Base-by-base conservation (phyloP, 2,329 filamentous ascomycete genomes). In the Scytalidium lignicola region DNA sequence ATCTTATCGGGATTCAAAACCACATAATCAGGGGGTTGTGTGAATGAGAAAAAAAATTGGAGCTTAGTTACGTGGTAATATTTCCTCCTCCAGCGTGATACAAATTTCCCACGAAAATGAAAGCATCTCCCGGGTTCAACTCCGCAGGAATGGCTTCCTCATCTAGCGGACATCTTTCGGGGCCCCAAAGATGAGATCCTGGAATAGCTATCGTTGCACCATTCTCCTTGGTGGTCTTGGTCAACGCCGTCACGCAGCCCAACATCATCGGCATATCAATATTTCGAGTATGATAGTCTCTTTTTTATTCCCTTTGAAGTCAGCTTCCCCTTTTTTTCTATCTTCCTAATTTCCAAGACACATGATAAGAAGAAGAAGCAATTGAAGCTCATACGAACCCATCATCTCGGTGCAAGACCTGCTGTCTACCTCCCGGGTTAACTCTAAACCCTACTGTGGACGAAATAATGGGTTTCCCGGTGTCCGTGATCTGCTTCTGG, bases 21-120 rank as follows among this genome's bases (percentile, higher is more conserved):
- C n/a, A n/a, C n/a, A 26, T 26, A 26, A 26, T 26, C 23, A 26
- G 10, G 10, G 10, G 10, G 5, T 26, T 26, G 23, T 26, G n/a
- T 10, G 23, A 5, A 26, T 26, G 23, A 26, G 10, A 26, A 26
- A 10, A 26, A 10, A 26, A 26, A n/a, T 45, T 10, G 23, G 10
- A 5, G 10, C 23, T 10, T 6, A 26, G 6, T 26, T 26, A 26
- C 23, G 10, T 10, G 1, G 58, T 63, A 17, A 48, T 53, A 49
- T 72, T 72, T 10, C 61, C 61, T 1, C 70, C 69, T 1, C 69
- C 69, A 1, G 66, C 70, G 32, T 72, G 70, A 45, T 70, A 71
- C 12, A 66, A 49, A 18, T 67, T 67, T 1, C 68, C 69, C 1
- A 70, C 46, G 37, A 72, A 68, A 20, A 71, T 64, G 29, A 67